These are phyloP conservation scores for Halocafeteria seosinensis DNA, from an alignment of 108 stramenopile genomes.

Conservation along the genomic window DNA sequence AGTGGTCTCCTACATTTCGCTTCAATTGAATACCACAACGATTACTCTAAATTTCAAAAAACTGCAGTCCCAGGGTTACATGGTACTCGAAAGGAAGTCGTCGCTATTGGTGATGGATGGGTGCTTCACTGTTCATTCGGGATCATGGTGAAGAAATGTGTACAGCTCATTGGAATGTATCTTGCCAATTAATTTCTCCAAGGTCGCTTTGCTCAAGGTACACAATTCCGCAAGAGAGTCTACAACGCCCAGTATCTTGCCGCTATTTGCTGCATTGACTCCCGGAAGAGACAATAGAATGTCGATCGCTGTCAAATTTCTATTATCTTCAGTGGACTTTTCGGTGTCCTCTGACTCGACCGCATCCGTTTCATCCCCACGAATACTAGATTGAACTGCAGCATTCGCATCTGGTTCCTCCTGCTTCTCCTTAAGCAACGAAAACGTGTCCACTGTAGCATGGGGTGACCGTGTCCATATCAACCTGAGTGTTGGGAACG, in stretches of 20 bases:
- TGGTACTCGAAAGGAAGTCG: too few relatives aligned
- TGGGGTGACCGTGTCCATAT: constrained; percentile 80
- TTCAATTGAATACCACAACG: too few relatives aligned
- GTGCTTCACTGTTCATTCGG: too few relatives aligned
- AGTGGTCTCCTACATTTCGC: too few relatives aligned
- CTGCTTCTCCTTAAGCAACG: constrained; percentile 54
- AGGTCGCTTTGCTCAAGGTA: background rate
- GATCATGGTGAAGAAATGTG: constrained; percentile 3
- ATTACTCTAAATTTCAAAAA: too few relatives aligned
- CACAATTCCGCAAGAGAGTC: background rate
- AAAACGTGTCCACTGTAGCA: constrained; percentile 72
- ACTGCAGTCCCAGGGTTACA: too few relatives aligned
- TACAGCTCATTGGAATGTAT: background rate
- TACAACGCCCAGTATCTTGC: constrained; percentile 4
- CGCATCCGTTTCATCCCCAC: background rate
- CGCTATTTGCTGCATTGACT: background rate
- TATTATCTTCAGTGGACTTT: background rate
- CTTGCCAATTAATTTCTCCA: background rate
- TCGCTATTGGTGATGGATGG: too few relatives aligned
- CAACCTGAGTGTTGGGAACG: constrained; percentile 72
- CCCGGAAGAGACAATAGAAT: constrained; percentile 10
- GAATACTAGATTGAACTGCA: constrained; percentile 18
- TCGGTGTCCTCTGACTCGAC: background rate
- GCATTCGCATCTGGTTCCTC: constrained; percentile 62
- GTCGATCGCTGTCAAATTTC: constrained; percentile 5